Evolutionary conservation across 768 basidiomycete species (phyloP).

Genomic region (Asterophora parasitica): DNA sequence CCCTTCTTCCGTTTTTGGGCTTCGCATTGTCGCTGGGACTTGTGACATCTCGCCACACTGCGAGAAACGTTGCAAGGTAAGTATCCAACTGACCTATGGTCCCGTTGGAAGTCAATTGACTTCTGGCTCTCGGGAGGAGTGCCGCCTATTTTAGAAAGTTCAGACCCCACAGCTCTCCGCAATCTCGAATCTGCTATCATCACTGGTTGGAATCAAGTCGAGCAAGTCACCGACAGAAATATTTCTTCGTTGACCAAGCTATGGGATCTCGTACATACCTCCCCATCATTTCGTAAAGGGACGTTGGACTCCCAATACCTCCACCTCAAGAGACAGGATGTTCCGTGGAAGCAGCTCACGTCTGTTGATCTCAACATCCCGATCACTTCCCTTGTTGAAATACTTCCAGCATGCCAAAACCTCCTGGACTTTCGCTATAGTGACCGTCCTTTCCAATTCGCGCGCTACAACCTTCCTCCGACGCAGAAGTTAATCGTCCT

Average conservation of each 20-base stretch:
- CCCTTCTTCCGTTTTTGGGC: too few relatives aligned
- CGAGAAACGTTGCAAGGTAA: too few relatives aligned
- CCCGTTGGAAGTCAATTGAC: slow-evolving; percentile 13
- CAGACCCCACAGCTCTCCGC: neutral
- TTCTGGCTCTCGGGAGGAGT: slow-evolving; percentile 1
- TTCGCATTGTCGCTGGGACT: too few relatives aligned
- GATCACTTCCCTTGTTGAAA: slow-evolving; percentile 2
- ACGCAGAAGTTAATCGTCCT: too few relatives aligned
- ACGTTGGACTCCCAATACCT: slow-evolving; percentile 8
- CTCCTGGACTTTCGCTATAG: slow-evolving; percentile 8
- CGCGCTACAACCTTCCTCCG: neutral
- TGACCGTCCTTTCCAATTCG: neutral
- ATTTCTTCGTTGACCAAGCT: neutral
- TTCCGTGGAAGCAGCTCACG: slow-evolving; percentile 7
- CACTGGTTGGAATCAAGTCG: neutral
- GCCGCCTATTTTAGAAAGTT: neutral
- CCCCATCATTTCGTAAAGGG: neutral
- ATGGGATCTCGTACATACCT: neutral
- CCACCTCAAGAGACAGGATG: neutral
- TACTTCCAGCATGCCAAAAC: slow-evolving; percentile 8
- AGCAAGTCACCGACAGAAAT: neutral
- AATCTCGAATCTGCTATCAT: slow-evolving; percentile 5
- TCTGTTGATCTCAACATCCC: neutral
- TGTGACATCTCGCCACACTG: too few relatives aligned
- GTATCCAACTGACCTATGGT: too few relatives aligned